Evolutionary conservation across 352 stramenopile genomes (phyloP).

Genomic region (Phytophthora pseudosyringae): DNA sequence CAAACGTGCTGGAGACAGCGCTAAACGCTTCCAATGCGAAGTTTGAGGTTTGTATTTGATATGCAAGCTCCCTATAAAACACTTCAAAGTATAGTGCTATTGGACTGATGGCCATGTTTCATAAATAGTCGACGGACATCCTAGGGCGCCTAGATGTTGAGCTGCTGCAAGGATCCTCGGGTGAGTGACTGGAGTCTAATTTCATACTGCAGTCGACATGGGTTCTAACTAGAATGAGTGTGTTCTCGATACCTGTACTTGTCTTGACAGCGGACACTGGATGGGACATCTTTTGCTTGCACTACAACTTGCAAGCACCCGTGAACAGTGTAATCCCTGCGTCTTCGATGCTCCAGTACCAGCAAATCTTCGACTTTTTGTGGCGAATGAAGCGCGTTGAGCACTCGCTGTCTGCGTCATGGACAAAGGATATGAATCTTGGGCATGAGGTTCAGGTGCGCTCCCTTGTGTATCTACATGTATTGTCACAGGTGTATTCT

Average conservation of each 20-base stretch:
- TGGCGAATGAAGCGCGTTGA: conserved; percentile 92
- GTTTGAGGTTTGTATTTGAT: conserved; percentile 74
- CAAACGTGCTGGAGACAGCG: conserved; percentile 94
- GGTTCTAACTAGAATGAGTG: conserved; percentile 5
- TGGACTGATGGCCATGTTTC: conserved; percentile 2
- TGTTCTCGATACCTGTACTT: neutral
- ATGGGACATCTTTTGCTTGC: conserved; percentile 95
- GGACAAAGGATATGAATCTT: conserved; percentile 96
- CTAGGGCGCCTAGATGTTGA: conserved; percentile 94
- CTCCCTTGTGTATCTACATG: neutral
- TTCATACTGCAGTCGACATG: neutral
- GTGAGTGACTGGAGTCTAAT: conserved; percentile 25
- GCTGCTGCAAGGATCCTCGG: conserved; percentile 82
- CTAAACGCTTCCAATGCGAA: conserved; percentile 96
- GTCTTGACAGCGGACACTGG: conserved; percentile 73
- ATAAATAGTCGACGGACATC: conserved; percentile 82
- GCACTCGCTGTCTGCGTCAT: conserved; percentile 95
- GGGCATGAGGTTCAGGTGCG: conserved; percentile 92
- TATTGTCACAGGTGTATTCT: conserved; percentile 2
- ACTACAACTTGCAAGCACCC: conserved; percentile 89
- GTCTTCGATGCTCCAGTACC: conserved; percentile 84
- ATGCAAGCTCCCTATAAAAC: neutral
- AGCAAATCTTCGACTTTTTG: conserved; percentile 91
- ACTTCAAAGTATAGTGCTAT: neutral
- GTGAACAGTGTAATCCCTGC: conserved; percentile 92